These are phyloP conservation scores for Fraxinus platypoda DNA, from an alignment of 305 asterid genomes.

Conservation along the genomic window DNA sequence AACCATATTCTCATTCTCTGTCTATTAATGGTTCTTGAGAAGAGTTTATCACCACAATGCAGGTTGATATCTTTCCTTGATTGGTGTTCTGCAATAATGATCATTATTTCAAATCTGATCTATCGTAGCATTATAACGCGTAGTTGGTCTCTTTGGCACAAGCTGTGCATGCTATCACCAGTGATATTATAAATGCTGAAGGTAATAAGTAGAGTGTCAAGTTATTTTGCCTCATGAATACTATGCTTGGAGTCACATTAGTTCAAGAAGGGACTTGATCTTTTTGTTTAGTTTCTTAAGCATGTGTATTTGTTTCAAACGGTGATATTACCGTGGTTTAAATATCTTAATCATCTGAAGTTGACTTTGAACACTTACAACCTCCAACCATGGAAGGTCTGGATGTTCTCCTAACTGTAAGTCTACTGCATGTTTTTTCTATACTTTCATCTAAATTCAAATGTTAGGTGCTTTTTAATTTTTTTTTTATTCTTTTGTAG, in stretches of 20 bases:
- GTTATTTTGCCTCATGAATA: neutral
- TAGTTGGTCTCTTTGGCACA: conserved; percentile 69
- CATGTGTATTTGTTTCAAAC: neutral
- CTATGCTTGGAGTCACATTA: neutral
- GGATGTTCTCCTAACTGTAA: conserved; percentile 39
- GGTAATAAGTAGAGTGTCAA: conserved; percentile 30
- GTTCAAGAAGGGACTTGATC: too few species aligned
- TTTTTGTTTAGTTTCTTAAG: neutral
- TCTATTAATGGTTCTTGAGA: conserved; percentile 7
- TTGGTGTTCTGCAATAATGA: neutral
- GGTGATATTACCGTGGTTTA: conserved; percentile 10
- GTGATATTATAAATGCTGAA: conserved; percentile 43
- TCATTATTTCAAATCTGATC: conserved; percentile 26
- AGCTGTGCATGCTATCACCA: conserved; percentile 52
- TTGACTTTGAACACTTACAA: conserved; percentile 70
- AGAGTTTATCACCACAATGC: conserved; percentile 70
- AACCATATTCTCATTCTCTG: too few species aligned
- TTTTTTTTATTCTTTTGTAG: too few species aligned
- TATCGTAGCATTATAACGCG: conserved; percentile 13
- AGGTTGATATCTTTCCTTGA: conserved; percentile 32
- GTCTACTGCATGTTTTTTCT: too few species aligned
- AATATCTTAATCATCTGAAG: conserved; percentile 40
- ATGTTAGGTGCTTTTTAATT: too few species aligned
- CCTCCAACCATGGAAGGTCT: conserved; percentile 85
- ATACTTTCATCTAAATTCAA: too few species aligned